Base-by-base conservation (phyloP, 2,329 filamentous ascomycete species). In the Exophiala dermatitidis region DNA sequence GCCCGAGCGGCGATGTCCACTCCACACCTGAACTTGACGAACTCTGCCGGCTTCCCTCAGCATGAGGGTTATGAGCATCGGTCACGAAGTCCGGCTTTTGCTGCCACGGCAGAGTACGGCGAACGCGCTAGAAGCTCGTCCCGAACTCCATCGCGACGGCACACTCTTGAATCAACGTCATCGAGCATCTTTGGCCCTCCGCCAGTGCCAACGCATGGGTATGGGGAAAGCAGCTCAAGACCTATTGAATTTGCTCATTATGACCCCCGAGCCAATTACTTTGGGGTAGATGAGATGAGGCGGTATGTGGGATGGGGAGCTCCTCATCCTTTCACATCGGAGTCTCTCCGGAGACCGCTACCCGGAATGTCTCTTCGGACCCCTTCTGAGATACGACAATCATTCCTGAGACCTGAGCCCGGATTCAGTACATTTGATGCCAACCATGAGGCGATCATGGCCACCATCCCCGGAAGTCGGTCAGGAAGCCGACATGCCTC, bases 361-460 rank as follows among this genome's bases (percentile, higher is more conserved):
- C 50, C 54, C 4, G 57, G 54, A 7, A 43, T 52, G 26, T 52
- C 53, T 28, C 53, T 59, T 42, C 45, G 53, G 40, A 53, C 56
- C 19, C 51, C 57, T 31, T 30, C 30, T 30, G 57, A 59, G 33
- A 52, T 59, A 7, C 48, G 57, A 30, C 51, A 51, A 30, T 54
- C 54, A 19, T 55, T 54, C 40, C 38, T 63, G 28, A 57, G 61
- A 50, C 61, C 61, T 7, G 60, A 62, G 42, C 60, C 50, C 30
- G 56, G 48, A n/a, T 60, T 59, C 45, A 63, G 60, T 50, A 52
- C 56, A 5, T 63, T 63, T 46, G 61, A 63, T 29, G 60, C 60
- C 30, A 62, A 63, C 30, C 61, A 63, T 42, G 61, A 63, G 26
- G 60, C 61, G 8, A 63, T 63, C 45, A 61, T 63, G 54, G 57